Base-by-base conservation (phyloP, 768 basidiomycete genomes). In the Tephrocybe sp. region DNA sequence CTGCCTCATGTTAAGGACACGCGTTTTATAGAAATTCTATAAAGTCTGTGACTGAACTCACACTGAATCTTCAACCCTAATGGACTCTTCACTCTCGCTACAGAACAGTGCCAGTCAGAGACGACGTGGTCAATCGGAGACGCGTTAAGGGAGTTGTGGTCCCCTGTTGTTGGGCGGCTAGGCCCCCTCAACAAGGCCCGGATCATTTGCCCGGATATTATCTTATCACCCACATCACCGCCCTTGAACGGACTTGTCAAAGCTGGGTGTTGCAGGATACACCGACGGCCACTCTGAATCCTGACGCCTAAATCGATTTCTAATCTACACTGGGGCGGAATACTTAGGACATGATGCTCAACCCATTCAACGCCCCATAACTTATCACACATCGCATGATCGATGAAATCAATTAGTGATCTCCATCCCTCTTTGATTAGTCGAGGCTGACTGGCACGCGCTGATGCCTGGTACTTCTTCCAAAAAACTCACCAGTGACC, bases 1-100 rank as follows among this genome's bases (percentile, higher is more conserved):
- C 55, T 71, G 79, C 79, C 78, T 80, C 79, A 76, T 82, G 79
- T 79, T 72, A 56, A 75, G 69, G 59, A 68, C 77, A 77, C 76
- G 74, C 71, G 74, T 70, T 67, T 60, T 61, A 63, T 65, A 66
- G 66, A 56, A 48, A 51, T 48, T 26, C 31, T 50, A 41, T 35
- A 44, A 54, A 53, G 42, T 50, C 53, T 52, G 36, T 27, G 28
- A 43, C 37, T 28, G 53, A 52, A 63, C 64, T 66, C 54, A 65
- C 69, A 55, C 54, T 53, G 43, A 49, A 51, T 43, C 35, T 47
- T 53, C 37, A 28, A 40, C 37, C 47, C 43, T 34, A 34, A n/a
- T 48, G 37, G 36, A 30, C 18, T 24, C 40, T 43, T 37, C 41
- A 43, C 40, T 16, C 41, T 55, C 36, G 44, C 52, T 45, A 49